Conservation (phyloP, 352 stramenopile species). For the Phytophthora meadii region DNA sequence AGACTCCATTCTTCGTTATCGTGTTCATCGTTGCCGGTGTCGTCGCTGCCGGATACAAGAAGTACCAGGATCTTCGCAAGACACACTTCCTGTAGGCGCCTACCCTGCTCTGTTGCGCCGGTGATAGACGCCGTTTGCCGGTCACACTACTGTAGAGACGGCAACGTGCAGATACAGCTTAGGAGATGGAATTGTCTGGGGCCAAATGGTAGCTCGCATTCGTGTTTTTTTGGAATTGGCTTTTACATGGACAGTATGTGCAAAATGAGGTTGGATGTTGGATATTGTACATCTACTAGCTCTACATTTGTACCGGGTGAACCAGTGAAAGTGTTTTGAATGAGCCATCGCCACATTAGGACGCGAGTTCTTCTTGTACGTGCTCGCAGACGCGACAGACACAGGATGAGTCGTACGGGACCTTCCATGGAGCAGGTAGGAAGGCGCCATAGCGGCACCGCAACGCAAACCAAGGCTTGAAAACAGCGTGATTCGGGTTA, state of each 20-base stretch:
- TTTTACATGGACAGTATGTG: not conserved
- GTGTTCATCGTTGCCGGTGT: conserved; percentile 70
- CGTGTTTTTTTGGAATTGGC: conserved; percentile 17
- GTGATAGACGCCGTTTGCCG: conserved; percentile 31
- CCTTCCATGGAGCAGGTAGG: conserved; percentile 56
- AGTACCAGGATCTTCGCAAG: conserved; percentile 90
- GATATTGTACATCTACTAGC: conserved; percentile 9
- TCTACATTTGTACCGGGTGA: conserved; percentile 15
- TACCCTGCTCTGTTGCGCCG: conserved; percentile 14
- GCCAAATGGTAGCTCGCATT: conserved; percentile 40
- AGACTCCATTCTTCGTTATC: conserved; percentile 84
- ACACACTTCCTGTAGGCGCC: conserved; percentile 80
- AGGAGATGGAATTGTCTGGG: conserved; percentile 25
- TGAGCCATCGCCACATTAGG: conserved; percentile 3
- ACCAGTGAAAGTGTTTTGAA: conserved; percentile 1
- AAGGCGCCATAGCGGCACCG: conserved; percentile 65
- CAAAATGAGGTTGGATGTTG: conserved; percentile 7
- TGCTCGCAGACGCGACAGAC: conserved; percentile 69
- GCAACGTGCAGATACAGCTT: conserved; percentile 26
- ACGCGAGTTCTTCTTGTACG: conserved; percentile 34
- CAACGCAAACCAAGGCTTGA: conserved; percentile 70
- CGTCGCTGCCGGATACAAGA: conserved; percentile 78
- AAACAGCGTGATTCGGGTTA: conserved; percentile 56
- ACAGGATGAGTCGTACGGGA: conserved; percentile 62
- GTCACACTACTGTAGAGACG: conserved; percentile 26